These are phyloP conservation scores for Kluyveromyces wickerhamii DNA, from an alignment of 805 yeast species.

Conservation along the genomic window DNA sequence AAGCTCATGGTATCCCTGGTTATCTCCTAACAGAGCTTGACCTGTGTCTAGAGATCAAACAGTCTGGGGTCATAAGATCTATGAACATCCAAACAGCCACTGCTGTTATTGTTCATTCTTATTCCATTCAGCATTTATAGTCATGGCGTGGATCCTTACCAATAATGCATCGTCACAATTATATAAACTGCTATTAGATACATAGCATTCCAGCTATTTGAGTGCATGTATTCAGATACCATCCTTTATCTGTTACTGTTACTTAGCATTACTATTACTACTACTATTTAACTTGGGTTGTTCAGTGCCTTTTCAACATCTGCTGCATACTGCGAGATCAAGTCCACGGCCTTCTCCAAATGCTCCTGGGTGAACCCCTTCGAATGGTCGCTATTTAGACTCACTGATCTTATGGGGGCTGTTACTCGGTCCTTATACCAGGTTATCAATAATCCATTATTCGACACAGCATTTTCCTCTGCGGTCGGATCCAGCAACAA, in stretches of 20 bases:
- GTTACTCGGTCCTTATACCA: constrained; percentile 61
- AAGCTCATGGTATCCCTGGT: constrained; percentile 88
- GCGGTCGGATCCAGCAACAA: constrained; percentile 74
- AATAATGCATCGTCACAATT: no score
- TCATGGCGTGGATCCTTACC: no score
- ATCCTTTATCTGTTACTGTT: no score
- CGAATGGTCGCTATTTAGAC: constrained; percentile 41
- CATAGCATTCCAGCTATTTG: no score
- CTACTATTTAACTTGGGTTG: constrained; percentile 15
- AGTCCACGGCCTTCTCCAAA: constrained; percentile 45
- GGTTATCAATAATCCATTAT: constrained; percentile 69
- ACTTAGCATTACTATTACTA: no score
- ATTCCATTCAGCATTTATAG: constrained; percentile 41
- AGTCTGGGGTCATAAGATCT: constrained; percentile 84
- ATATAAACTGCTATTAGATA: no score
- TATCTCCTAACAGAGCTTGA: constrained; percentile 74
- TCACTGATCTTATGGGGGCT: constrained; percentile 67
- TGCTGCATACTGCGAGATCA: constrained; percentile 55
- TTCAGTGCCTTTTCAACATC: constrained; percentile 55
- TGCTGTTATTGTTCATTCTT: constrained; percentile 89
- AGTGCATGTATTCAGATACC: no score
- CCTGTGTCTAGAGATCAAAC: constrained; percentile 83
- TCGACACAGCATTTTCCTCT: constrained; percentile 84
- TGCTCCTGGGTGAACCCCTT: constrained; percentile 47
- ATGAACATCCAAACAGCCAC: constrained; percentile 98